Percentiles rank a stretch among this genome's conserved stretches.
phyloP scores from a whole-genome alignment of 2,329 filamentous ascomycete genomes.

The Akanthomyces dipterigenus region DNA sequence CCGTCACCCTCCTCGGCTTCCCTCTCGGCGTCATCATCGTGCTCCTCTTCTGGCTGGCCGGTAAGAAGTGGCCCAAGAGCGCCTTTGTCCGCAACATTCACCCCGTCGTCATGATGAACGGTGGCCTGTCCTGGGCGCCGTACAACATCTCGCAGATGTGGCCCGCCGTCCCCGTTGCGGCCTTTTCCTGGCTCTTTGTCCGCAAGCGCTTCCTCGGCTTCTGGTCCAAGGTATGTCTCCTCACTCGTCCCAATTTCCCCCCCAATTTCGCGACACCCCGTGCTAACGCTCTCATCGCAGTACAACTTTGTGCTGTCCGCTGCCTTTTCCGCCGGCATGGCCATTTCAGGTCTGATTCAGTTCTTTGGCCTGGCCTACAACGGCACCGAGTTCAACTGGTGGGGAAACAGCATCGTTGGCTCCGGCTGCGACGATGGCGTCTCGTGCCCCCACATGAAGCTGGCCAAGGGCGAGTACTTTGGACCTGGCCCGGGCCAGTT shows the following conservation, averaged over 20 bases:
- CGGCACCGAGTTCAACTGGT: slow-evolving; percentile 31
- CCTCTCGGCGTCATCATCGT: slow-evolving; percentile 30
- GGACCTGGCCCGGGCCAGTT: slow-evolving; percentile 17
- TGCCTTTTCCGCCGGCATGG: slow-evolving; percentile 35
- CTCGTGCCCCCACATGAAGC: slow-evolving; percentile 9
- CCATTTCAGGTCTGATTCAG: slow-evolving; percentile 34
- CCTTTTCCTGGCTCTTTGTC: slow-evolving; percentile 41
- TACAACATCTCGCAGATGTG: slow-evolving; percentile 41
- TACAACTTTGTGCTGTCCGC: slow-evolving; percentile 35
- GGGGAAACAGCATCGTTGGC: slow-evolving; percentile 28
- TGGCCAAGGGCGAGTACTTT: slow-evolving; percentile 21
- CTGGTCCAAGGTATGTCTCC: slow-evolving; percentile 37
- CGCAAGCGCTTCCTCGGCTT: slow-evolving; percentile 37
- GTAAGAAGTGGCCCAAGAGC: slow-evolving; percentile 27
- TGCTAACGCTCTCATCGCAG: slow-evolving; percentile 4
- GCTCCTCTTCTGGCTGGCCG: slow-evolving; percentile 30
- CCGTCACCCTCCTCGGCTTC: slow-evolving; percentile 36
- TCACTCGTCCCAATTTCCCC: too few relatives aligned
- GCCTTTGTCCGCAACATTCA: slow-evolving; percentile 33
- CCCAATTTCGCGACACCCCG: background rate
- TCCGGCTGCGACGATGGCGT: slow-evolving; percentile 35
- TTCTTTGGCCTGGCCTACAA: slow-evolving; percentile 37
- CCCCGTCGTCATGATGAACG: slow-evolving; percentile 35
- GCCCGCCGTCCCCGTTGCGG: slow-evolving; percentile 41
- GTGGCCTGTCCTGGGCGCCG: slow-evolving; percentile 33